Evolutionary conservation across 2,329 filamentous ascomycete genomes (phyloP), one percentile per base, ranked within the genome.

Genomic region (Hypoxylon sp.): DNA sequence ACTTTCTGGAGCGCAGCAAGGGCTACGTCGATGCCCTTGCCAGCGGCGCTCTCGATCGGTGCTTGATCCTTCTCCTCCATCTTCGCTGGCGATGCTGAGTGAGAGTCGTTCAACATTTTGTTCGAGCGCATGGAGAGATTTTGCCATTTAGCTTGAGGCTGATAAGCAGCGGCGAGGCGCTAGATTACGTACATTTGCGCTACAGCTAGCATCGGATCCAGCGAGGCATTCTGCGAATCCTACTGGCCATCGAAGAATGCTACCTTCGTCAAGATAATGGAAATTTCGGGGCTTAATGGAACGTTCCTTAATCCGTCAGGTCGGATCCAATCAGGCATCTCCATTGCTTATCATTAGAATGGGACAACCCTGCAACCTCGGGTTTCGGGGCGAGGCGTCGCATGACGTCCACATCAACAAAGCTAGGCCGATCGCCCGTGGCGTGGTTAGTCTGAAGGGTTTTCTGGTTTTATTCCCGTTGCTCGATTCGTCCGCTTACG

Each of bases 1-100:
- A 76, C 68, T 50, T 64, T 70, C 54, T 70, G 70, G 16, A 75
- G 73, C 11, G 64, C 71, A 32, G 70, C 65, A 22, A 76, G 70
- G 16, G 73, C 67, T 8, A 64, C 61, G 49, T 71, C 72, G 14
- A 62, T 67, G n/a, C 64, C 61, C 51, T 58, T 40, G 4, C 14
- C 26, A n/a, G 49, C 36, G 8, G 45, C 36, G 16, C 12, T 18
- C n/a, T 36, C 24, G 14, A 28, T 62, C 28, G 56, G 40, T 20
- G 48, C 24, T 46, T 45, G 49, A 14, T 22, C 57, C 54, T 69
- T 65, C 61, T 69, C 64, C 45, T 55, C 64, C 64, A 67, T 69
- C n/a, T 12, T 64, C 40, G 32, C 20, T n/a, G 28, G 20, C 46
- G 42, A 22, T 24, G 26, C 54, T 36, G 22, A 18, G 11, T 46